Evolutionary conservation across 768 basidiomycete species (phyloP).

Genomic region (Mycena maculata): DNA sequence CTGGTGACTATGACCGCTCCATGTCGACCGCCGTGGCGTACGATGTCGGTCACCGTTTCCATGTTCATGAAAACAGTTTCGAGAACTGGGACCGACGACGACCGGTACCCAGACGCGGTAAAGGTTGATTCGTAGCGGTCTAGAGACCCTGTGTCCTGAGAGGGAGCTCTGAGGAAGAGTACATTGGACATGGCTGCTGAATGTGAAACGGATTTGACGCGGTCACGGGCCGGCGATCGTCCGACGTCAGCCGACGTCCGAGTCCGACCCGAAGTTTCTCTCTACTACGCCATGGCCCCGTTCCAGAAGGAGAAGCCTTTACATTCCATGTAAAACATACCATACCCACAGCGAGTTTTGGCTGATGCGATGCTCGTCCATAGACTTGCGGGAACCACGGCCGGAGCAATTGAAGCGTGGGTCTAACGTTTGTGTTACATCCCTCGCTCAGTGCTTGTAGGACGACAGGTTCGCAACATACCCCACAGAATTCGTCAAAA

Average conservation of each 20-base stretch:
- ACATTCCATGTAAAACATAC: constrained; percentile 74
- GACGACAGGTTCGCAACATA: constrained; percentile 81
- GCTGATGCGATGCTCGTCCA: not conserved
- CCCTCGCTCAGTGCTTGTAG: constrained; percentile 50
- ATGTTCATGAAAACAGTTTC: constrained; percentile 71
- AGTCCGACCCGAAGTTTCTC: not conserved
- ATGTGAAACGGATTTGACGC: not conserved
- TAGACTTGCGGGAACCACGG: constrained; percentile 80
- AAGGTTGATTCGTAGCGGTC: constrained; percentile 75
- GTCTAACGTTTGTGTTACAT: constrained; percentile 40
- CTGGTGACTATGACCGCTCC: constrained; percentile 84
- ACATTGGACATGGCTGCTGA: constrained; percentile 48
- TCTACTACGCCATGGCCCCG: constrained; percentile 48
- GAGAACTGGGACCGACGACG: constrained; percentile 76
- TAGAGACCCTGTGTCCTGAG: constrained; percentile 41
- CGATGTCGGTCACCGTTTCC: constrained; percentile 53
- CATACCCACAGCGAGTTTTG: no score
- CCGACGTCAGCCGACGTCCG: no score
- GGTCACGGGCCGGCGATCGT: constrained; percentile 5
- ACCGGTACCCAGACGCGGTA: constrained; percentile 56
- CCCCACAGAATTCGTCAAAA: constrained; percentile 94
- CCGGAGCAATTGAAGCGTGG: constrained; percentile 94
- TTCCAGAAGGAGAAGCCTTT: constrained; percentile 82
- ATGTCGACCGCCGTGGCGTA: constrained; percentile 55
- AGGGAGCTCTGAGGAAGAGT: constrained; percentile 58